phyloP scores from a whole-genome alignment of 805 yeast genomes.

The Sungouiella thailandica region DNA sequence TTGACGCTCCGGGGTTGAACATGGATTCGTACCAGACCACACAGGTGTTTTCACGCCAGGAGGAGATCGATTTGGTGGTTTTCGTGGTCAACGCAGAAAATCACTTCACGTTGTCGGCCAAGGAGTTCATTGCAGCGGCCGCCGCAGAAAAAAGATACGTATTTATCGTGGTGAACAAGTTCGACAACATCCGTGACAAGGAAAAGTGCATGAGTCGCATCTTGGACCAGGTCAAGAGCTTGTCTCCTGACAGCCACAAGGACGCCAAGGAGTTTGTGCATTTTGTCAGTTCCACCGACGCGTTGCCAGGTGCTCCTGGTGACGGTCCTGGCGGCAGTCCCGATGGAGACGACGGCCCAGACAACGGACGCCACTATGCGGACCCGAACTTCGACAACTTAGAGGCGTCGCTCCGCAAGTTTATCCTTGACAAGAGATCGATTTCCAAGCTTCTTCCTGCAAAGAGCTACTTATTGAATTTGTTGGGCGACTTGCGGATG shows the following conservation, averaged over 20 bases:
- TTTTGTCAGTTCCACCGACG: slow-evolving; percentile 68
- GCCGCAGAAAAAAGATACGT: slow-evolving; percentile 88
- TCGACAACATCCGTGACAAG: slow-evolving; percentile 80
- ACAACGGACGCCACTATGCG: slow-evolving; percentile 22
- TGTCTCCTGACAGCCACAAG: slow-evolving; percentile 89
- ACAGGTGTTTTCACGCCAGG: slow-evolving; percentile 92
- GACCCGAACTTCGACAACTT: slow-evolving; percentile 75
- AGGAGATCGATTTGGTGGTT: slow-evolving; percentile 92
- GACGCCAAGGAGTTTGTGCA: slow-evolving; percentile 90
- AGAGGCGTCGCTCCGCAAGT: slow-evolving; percentile 79
- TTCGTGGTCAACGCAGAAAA: slow-evolving; percentile 96
- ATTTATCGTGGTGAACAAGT: slow-evolving; percentile 90
- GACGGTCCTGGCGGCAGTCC: slow-evolving; percentile 32
- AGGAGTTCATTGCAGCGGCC: slow-evolving; percentile 86
- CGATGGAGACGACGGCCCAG: slow-evolving; percentile 26
- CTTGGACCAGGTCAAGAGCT: slow-evolving; percentile 73
- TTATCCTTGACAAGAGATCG: slow-evolving; percentile 84
- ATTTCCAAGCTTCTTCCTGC: slow-evolving; percentile 89
- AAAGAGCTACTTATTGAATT: slow-evolving; percentile 71
- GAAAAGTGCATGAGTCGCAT: slow-evolving; percentile 72
- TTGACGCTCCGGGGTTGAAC: slow-evolving; percentile 97
- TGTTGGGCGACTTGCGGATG: slow-evolving; percentile 58
- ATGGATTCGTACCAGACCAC: slow-evolving; percentile 92
- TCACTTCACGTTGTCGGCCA: slow-evolving; percentile 89
- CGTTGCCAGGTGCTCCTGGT: slow-evolving; percentile 32